A percentile compares a stretch with the other conserved stretches of the same genome.
Conservation (phyloP, 768 basidiomycete genomes). For the Suillus sp. region DNA sequence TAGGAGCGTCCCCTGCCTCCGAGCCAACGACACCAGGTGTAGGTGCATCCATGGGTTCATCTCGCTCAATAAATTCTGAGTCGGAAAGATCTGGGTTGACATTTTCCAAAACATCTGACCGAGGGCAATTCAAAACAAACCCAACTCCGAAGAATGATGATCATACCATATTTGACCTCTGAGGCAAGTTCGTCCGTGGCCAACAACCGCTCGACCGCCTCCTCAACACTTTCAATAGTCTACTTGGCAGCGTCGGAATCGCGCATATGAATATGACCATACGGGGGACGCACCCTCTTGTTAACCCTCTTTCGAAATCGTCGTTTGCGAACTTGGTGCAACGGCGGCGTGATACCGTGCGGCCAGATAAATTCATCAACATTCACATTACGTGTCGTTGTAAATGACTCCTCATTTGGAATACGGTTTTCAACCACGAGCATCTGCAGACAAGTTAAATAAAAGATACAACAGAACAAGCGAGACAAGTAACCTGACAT, state of each 20-base stretch:
- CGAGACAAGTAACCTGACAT: slow-evolving; percentile 69
- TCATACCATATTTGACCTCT: slow-evolving; percentile 76
- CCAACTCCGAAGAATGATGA: neutral
- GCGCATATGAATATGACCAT: neutral
- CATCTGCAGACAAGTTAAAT: slow-evolving; percentile 62
- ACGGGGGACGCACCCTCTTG: slow-evolving; percentile 55
- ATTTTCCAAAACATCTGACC: slow-evolving; percentile 81
- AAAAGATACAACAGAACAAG: slow-evolving; percentile 14
- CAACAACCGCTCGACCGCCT: slow-evolving; percentile 86
- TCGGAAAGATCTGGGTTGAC: slow-evolving; percentile 91
- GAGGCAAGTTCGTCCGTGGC: slow-evolving; percentile 76
- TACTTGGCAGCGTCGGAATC: slow-evolving; percentile 29
- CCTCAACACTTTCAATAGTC: slow-evolving; percentile 94
- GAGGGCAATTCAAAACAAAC: slow-evolving; percentile 5
- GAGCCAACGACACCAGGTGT: slow-evolving; percentile 72
- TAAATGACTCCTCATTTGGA: slow-evolving; percentile 66
- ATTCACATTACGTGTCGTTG: slow-evolving; percentile 70
- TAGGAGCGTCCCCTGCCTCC: slow-evolving; percentile 64
- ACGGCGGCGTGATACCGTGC: slow-evolving; percentile 92
- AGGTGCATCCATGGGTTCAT: slow-evolving; percentile 59
- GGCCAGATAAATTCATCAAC: slow-evolving; percentile 98
- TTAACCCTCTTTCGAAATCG: slow-evolving; percentile 91
- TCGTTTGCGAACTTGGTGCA: slow-evolving; percentile 87
- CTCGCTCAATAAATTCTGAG: slow-evolving; percentile 80
- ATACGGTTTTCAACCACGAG: slow-evolving; percentile 82